Evolutionary conservation across 495 filamentous ascomycete genomes (phyloP), one percentile per base, ranked within the genome.

Genomic region (Gamarada debralockiae): DNA sequence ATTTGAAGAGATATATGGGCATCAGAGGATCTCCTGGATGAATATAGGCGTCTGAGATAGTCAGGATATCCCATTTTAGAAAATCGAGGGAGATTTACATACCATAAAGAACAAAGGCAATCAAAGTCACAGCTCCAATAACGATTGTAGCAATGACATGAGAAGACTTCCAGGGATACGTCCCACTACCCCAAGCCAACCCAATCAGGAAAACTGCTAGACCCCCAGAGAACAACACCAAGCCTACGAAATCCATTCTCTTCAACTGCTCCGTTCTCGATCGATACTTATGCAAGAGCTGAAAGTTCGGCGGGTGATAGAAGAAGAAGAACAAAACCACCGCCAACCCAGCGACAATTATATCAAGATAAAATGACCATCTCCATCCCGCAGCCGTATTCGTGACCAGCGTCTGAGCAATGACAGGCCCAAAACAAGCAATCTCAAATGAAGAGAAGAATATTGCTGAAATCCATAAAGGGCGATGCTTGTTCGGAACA

Each of bases 131-230:
- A 15, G 60, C 62, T 6, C 76, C 74, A 31, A 78, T 57, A 1
- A 75, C 58, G 25, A 79, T 63, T 12, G 67, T 63, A n/a, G 63
- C 66, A 27, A 80, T 63, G 18, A 73, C 72, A 29, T 74, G 66
- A 8, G 67, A 68, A n/a, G 69, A 72, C 27, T 65, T 65, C 77
- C 76, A 78, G 0, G 73, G 65, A 61, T 81, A 78, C 0, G 64
- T 59, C 13, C 57, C 58, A 3, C 75, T 75, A 21, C 75, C 77
- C 73, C 76, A 39, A 14, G 4, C n/a, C 37, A 39, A 14, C 3
- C 37, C 37, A 6, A 39, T 14, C 37, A 39, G 18, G 37, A 39
- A 39, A 6, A 39, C 37, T 15, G 37, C n/a, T 4, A 39, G 5
- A 14, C 37, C 37, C 6, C 37, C 37, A 15, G n/a, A 5, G 5